These are phyloP conservation scores for Penicillium sp. DNA, from an alignment of 2,329 filamentous ascomycete species.

Conservation along the genomic window DNA sequence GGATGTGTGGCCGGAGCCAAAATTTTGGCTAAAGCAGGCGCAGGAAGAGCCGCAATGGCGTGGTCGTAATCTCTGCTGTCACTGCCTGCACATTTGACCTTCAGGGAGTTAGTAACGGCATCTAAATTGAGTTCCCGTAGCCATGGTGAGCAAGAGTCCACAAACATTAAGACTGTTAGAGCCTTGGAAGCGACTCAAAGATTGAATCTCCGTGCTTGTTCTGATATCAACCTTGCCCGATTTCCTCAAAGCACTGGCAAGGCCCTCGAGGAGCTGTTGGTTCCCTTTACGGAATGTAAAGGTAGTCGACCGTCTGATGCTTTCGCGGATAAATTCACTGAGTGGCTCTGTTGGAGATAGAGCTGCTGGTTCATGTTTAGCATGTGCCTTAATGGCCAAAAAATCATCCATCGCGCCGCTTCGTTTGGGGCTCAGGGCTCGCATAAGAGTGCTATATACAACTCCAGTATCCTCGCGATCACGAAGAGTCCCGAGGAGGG, in stretches of 20 bases:
- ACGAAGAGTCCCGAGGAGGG: slow-evolving; percentile 54
- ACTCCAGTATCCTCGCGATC: slow-evolving; percentile 45
- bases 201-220: slow-evolving; percentile 48
- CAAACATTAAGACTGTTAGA: too few species aligned
- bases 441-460: slow-evolving; percentile 17
- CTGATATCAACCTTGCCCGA: slow-evolving; percentile 61
- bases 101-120: slow-evolving; percentile 10
- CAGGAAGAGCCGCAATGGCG: slow-evolving; percentile 34
- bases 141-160: too few species aligned
- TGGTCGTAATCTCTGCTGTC: slow-evolving; percentile 24
- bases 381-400: slow-evolving; percentile 24
- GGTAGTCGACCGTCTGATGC: slow-evolving; percentile 31
- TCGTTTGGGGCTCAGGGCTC: slow-evolving; percentile 9
- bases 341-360: not conserved
- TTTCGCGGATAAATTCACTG: not conserved
- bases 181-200: not conserved
- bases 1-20: slow-evolving; percentile 16
- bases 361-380: not conserved
- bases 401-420: slow-evolving; percentile 27
- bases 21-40: slow-evolving; percentile 28
- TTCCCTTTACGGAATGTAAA: slow-evolving; percentile 57
- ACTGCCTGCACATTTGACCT: slow-evolving; percentile 19
- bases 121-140: too few species aligned
- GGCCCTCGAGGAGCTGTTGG: slow-evolving; percentile 55
- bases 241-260: slow-evolving; percentile 52